These are phyloP conservation scores for Clarkia xantiana DNA, from an alignment of 345 rosid species.

Conservation along the genomic window DNA sequence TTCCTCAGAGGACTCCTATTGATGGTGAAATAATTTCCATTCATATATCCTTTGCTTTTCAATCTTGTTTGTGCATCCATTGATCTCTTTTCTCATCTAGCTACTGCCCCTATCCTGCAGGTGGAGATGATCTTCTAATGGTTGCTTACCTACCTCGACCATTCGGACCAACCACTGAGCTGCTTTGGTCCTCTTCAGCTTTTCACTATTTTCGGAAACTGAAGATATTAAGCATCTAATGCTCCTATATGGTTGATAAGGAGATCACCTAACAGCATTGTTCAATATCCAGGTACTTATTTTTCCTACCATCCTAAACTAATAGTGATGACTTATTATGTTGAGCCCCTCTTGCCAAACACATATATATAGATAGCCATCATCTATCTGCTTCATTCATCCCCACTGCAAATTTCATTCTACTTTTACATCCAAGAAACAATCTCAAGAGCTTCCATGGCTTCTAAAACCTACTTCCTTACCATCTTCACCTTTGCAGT, in stretches of 20 bases:
- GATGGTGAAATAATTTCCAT: too few species aligned
- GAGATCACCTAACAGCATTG: conserved; percentile 6
- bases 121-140: background rate
- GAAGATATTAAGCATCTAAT: background rate
- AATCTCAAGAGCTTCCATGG: conserved; percentile 7
- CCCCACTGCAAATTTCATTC: background rate
- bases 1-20: too few species aligned
- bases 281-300: background rate
- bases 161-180: conserved; percentile 3
- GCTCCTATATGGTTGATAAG: conserved; percentile 3
- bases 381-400: background rate
- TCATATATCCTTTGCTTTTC: background rate
- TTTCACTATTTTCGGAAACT: background rate
- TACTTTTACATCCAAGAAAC: too few species aligned
- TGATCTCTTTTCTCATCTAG: background rate
- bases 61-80: background rate
- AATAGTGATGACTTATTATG: background rate
- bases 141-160: conserved; percentile 3
- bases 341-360: background rate
- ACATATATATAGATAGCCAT: background rate
- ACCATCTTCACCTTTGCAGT: background rate
- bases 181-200: background rate
- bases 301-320: conserved; percentile 2
- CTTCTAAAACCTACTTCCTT: conserved; percentile 4
- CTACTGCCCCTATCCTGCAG: conserved; percentile 3